Evolutionary conservation across 768 basidiomycete genomes (phyloP).

Genomic region (Candolleomyces eurysporus): DNA sequence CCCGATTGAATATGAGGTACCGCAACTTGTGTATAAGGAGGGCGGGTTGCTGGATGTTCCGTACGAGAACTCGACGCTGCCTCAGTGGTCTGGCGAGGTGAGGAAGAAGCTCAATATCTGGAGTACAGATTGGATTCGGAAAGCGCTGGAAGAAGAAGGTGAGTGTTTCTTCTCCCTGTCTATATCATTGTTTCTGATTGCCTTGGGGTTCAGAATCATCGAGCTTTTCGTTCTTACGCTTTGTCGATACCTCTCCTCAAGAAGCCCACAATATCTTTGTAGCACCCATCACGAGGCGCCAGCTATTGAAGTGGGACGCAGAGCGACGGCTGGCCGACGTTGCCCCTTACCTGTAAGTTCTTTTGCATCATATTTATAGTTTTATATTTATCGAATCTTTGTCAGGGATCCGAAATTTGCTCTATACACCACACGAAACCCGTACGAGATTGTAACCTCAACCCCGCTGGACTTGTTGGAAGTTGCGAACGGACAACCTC

Average conservation of each 20-base stretch:
- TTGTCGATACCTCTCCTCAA: slow-evolving; percentile 59
- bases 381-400: not conserved
- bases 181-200: not conserved
- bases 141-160: slow-evolving; percentile 68
- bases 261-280: slow-evolving; percentile 64
- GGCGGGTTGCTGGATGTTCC: slow-evolving; percentile 73
- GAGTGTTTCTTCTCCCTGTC: slow-evolving; percentile 17
- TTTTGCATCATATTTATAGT: too few species aligned
- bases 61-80: slow-evolving; percentile 43
- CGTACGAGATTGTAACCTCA: slow-evolving; percentile 33
- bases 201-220: slow-evolving; percentile 33
- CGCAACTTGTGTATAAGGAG: slow-evolving; percentile 73
- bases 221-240: slow-evolving; percentile 77
- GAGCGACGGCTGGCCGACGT: slow-evolving; percentile 40
- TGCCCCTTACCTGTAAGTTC: slow-evolving; percentile 43
- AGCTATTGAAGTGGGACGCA: slow-evolving; percentile 46
- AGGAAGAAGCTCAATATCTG: slow-evolving; percentile 85
- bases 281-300: slow-evolving; percentile 58
- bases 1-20: slow-evolving; percentile 78
- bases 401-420: slow-evolving; percentile 56
- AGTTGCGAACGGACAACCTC: slow-evolving; percentile 44
- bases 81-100: slow-evolving; percentile 54
- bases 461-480: slow-evolving; percentile 29
- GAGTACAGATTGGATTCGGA: slow-evolving; percentile 77
- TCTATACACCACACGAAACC: slow-evolving; percentile 30